These are phyloP conservation scores for Microsporum ferrugineum DNA, from an alignment of 2,329 filamentous ascomycete species.

Conservation along the genomic window DNA sequence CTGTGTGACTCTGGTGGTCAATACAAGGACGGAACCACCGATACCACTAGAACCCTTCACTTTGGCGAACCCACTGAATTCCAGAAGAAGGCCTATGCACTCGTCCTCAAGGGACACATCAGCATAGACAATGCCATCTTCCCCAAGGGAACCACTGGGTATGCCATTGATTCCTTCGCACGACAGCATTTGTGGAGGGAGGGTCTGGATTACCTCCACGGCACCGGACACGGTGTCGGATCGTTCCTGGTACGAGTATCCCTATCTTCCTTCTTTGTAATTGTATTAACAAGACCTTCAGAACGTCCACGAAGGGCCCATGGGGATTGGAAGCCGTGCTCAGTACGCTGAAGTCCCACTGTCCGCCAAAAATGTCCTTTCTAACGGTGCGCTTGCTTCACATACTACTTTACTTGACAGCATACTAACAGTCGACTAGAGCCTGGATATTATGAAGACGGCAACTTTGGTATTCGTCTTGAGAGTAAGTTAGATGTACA, in stretches of 20 bases:
- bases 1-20: conserved; percentile 97
- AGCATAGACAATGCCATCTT: conserved; percentile 76
- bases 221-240: conserved; percentile 90
- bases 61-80: conserved; percentile 74
- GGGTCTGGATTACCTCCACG: conserved; percentile 89
- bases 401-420: not conserved
- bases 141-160: conserved; percentile 89
- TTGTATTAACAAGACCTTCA: conserved; percentile 18
- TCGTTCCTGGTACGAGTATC: conserved; percentile 54
- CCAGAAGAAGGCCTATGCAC: conserved; percentile 80
- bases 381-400: conserved; percentile 46
- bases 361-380: conserved; percentile 85
- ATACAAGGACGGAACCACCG: conserved; percentile 88
- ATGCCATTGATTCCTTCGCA: conserved; percentile 76
- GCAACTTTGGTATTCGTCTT: conserved; percentile 85
- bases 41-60: conserved; percentile 86
- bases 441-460: conserved; percentile 95
- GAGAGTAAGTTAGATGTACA: conserved; percentile 55
- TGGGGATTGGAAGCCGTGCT: conserved; percentile 85
- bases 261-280: not conserved
- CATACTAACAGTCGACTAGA: conserved; percentile 38
- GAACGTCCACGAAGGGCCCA: conserved; percentile 95
- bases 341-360: conserved; percentile 86
- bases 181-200: conserved; percentile 88
- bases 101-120: conserved; percentile 91